Evolutionary conservation across 2,329 filamentous ascomycete species (phyloP).

Genomic region (Graphilbum ipis-grandicollis): DNA sequence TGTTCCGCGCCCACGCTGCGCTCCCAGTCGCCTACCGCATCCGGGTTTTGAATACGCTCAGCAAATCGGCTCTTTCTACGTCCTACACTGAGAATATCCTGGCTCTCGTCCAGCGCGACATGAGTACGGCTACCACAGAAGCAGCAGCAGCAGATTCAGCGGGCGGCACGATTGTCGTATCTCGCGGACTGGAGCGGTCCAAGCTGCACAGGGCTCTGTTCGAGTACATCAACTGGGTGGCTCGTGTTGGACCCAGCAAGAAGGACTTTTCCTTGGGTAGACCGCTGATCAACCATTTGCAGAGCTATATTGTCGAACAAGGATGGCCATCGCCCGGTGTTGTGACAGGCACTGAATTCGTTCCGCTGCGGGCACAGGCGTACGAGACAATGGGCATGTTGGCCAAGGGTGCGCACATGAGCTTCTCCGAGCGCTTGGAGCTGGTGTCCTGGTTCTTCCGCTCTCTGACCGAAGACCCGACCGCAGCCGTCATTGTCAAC

Average conservation of each 20-base stretch:
- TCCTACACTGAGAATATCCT: slow-evolving; percentile 51
- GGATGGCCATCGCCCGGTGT: slow-evolving; percentile 56
- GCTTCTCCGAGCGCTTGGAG: slow-evolving; percentile 30
- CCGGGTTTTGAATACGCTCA: slow-evolving; percentile 57
- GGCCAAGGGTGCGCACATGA: slow-evolving; percentile 43
- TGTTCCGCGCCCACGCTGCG: slow-evolving; percentile 62
- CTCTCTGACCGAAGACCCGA: slow-evolving; percentile 65
- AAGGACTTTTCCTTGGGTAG: slow-evolving; percentile 31
- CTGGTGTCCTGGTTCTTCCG: slow-evolving; percentile 61
- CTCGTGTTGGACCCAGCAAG: slow-evolving; percentile 46
- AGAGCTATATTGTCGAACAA: slow-evolving; percentile 58
- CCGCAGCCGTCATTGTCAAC: slow-evolving; percentile 60
- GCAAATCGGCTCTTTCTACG: slow-evolving; percentile 60
- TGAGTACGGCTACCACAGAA: slow-evolving; percentile 12
- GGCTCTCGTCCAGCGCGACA: slow-evolving; percentile 52
- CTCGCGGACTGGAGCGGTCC: slow-evolving; percentile 51
- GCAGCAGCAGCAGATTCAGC: slow-evolving; percentile 1
- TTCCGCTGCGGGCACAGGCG: slow-evolving; percentile 56
- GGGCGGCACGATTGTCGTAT: slow-evolving; percentile 9
- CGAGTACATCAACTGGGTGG: slow-evolving; percentile 73
- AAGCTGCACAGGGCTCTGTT: slow-evolving; percentile 75
- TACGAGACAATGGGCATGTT: slow-evolving; percentile 86
- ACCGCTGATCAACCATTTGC: slow-evolving; percentile 50
- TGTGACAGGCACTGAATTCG: slow-evolving; percentile 32
- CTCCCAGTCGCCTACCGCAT: slow-evolving; percentile 57